phyloP scores from a whole-genome alignment of 805 yeast genomes.

The Yamadazyma nakazawae region DNA sequence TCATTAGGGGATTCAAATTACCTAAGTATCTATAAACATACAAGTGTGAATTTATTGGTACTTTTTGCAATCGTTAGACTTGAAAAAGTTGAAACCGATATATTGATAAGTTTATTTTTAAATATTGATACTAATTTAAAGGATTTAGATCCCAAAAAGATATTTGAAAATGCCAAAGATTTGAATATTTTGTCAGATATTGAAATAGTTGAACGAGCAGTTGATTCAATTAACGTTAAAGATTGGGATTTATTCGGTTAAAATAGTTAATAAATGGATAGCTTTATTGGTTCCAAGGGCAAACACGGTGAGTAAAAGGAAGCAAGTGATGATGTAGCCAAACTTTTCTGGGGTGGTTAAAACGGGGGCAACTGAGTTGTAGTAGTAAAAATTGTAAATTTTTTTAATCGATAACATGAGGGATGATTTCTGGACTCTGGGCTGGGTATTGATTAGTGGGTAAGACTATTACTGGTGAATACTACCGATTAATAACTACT shows the following conservation, averaged over 20 bases:
- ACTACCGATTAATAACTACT: too few species aligned
- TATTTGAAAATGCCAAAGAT: neutral
- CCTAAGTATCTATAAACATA: constrained; percentile 2
- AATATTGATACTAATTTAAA: constrained; percentile 1
- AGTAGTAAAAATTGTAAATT: constrained; percentile 17
- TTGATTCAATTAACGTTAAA: constrained; percentile 28
- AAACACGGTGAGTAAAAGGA: constrained; percentile 7
- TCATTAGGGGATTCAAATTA: neutral
- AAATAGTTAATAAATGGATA: neutral
- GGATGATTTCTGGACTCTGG: too few species aligned
- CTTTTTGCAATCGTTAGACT: constrained; percentile 2
- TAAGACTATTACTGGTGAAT: too few species aligned
- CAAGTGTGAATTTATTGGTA: neutral
- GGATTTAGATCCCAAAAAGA: neutral
- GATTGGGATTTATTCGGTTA: constrained; percentile 44
- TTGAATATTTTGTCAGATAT: constrained; percentile 1
- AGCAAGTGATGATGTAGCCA: constrained; percentile 17
- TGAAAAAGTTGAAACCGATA: constrained; percentile 4
- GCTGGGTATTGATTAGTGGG: too few species aligned
- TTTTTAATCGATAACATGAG: neutral
- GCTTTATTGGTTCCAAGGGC: neutral
- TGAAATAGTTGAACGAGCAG: constrained; percentile 1
- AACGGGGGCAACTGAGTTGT: constrained; percentile 28
- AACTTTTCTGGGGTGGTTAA: constrained; percentile 23
- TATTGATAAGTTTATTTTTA: constrained; percentile 43